phyloP scores from a whole-genome alignment of 208 protist genomes.

The Angomonas ambiguus region DNA sequence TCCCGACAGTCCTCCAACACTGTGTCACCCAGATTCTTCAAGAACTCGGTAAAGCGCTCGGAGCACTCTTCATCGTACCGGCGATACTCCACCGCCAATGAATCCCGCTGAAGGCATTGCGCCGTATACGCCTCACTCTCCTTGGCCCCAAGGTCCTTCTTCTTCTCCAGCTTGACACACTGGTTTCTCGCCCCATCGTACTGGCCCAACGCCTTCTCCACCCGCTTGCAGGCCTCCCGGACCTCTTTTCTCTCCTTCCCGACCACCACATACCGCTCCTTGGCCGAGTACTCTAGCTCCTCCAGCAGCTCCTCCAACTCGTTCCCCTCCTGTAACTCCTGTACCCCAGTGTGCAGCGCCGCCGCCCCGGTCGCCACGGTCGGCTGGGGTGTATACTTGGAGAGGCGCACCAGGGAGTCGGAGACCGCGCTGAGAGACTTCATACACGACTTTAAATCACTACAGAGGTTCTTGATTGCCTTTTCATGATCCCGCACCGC shows the following conservation, averaged over 20 bases:
- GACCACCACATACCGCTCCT: conserved; percentile 14
- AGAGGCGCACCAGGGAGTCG: conserved; percentile 15
- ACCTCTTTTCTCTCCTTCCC: conserved; percentile 13
- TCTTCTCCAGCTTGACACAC: conserved; percentile 20
- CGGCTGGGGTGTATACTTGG: conserved; percentile 11
- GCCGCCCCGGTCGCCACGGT: conserved; percentile 15
- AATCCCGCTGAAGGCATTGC: conserved; percentile 13
- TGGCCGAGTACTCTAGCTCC: conserved; percentile 22
- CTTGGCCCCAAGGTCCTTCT: conserved; percentile 15
- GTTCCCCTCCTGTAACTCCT: conserved; percentile 15
- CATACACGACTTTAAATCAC: conserved; percentile 13
- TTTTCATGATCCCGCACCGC: conserved; percentile 22
- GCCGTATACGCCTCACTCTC: conserved; percentile 6
- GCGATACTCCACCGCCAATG: conserved; percentile 17
- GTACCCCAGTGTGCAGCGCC: conserved; percentile 17
- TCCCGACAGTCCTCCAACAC: conserved; percentile 22
- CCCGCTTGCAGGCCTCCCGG: conserved; percentile 16
- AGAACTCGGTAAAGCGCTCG: conserved; percentile 17
- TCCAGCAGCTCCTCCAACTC: conserved; percentile 25
- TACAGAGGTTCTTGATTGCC: conserved; percentile 24
- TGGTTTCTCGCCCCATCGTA: conserved; percentile 2
- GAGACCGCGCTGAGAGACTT: conserved; percentile 18
- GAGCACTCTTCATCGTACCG: conserved; percentile 25
- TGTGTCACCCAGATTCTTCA: not conserved
- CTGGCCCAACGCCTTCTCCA: conserved; percentile 17